Base-by-base conservation (phyloP, 2,329 filamentous ascomycete species). In the Periconia digitata region DNA sequence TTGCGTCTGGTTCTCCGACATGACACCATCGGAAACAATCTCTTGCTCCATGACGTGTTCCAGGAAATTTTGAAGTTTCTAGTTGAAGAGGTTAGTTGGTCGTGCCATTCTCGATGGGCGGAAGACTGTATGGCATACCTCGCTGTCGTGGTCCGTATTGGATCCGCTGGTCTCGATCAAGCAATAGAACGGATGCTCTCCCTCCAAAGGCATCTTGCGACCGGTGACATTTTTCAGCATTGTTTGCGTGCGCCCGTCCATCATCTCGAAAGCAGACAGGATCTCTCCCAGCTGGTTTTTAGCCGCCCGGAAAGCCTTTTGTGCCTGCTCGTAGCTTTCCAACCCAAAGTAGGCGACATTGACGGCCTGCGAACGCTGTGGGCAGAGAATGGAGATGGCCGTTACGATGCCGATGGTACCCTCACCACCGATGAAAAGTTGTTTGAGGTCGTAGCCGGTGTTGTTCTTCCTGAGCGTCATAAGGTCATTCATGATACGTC, bases 291-390 rank as follows among this genome's bases (percentile, higher is more conserved):
- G 83, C 69, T 96, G 89, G 34, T 80, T 79, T 78, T 96, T 97
- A 45, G 94, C 92, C 71, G 92, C 89, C 39, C 84, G 81, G 79
- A 94, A 99, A 1, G 92, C 90, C 60, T 82, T 75, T 66, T 94
- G 90, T 12, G 90, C 90, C 69, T 96, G 86, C 40, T 96, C 91
- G 71, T 89, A 99, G 35, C 88, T 95, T 62, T 92, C 85, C 21
- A 97, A 78, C 23, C 91, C 92, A 58, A 99, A 91, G 72, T 95
- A 94, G 20, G 94, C 94, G 8, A 99, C 94, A 59, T 99, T 97
- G 59, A 95, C 84, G 1, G 94, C 92, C 39, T 87, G 85, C 17
- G 91, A 89, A 16, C 90, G 83, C 66, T 92, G 91, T 0, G 94
- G 92, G 65, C 92, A 96, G 59, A 92, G 80, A 53, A 99, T 87